phyloP scores from a whole-genome alignment of 176 grass and related monocot species.

The Otatea glauca region DNA sequence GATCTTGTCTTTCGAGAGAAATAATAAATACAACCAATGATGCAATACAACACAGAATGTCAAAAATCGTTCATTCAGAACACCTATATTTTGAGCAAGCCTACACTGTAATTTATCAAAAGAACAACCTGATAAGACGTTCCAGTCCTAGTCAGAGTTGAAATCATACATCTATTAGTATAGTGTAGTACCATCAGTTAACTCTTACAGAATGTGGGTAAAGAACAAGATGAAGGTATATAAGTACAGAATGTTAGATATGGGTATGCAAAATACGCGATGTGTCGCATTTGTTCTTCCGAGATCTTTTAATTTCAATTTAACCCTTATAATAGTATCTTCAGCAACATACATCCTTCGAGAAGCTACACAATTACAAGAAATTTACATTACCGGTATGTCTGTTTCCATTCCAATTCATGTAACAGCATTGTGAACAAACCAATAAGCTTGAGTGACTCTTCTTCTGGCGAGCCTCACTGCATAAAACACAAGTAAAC shows the following conservation, averaged over 20 bases:
- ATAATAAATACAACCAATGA: background rate
- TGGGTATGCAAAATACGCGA: slow-evolving; percentile 12
- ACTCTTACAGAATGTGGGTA: background rate
- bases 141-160: background rate
- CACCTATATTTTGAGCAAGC: slow-evolving; percentile 7
- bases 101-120: slow-evolving; percentile 15
- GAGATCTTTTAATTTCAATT: background rate
- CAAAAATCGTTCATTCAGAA: background rate
- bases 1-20: background rate
- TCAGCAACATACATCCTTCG: slow-evolving; percentile 19
- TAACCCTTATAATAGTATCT: slow-evolving; percentile 8
- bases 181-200: background rate
- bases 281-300: background rate
- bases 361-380: background rate
- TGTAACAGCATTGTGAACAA: slow-evolving; percentile 88
- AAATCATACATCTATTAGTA: background rate
- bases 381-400: slow-evolving; percentile 72
- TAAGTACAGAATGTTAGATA: slow-evolving; percentile 9
- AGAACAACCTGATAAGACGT: background rate
- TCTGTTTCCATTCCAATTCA: slow-evolving; percentile 88
- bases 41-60: slow-evolving; percentile 15
- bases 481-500: slow-evolving; percentile 52
- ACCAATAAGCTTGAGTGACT: slow-evolving; percentile 87
- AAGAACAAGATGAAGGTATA: background rate
- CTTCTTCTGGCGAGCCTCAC: slow-evolving; percentile 97